A percentile compares a stretch with the other conserved stretches of the same genome.
These are phyloP conservation scores for Pisolithus tinctorius DNA, from an alignment of 768 basidiomycete genomes.

Conservation along the genomic window DNA sequence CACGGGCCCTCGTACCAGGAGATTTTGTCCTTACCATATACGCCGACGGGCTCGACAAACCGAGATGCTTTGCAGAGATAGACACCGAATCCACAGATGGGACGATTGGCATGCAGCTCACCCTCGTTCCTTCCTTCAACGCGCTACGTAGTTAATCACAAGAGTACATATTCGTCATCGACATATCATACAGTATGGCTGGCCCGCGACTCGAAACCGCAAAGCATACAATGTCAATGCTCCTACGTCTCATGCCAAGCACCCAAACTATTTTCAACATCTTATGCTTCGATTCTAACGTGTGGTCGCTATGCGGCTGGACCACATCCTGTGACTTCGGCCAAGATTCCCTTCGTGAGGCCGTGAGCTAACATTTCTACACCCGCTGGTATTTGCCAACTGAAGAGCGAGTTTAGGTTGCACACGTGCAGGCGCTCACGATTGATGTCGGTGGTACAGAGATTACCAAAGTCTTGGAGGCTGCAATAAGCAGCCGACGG, in stretches of 20 bases:
- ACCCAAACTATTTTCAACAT: constrained; percentile 46
- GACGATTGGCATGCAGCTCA: constrained; percentile 46
- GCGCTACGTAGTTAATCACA: constrained; percentile 37
- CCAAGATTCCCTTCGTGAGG: constrained; percentile 23
- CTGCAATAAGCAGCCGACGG: constrained; percentile 31
- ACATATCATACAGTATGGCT: constrained; percentile 40
- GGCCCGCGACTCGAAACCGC: constrained; percentile 45
- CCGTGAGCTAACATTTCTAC: constrained; percentile 23
- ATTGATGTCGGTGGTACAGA: constrained; percentile 49
- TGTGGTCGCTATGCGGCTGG: constrained; percentile 28
- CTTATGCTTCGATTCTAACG: constrained; percentile 40
- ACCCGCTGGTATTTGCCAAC: constrained; percentile 5
- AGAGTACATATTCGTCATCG: constrained; percentile 58
- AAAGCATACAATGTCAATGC: constrained; percentile 37
- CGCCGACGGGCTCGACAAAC: constrained; percentile 43
- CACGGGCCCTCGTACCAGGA: constrained; percentile 33
- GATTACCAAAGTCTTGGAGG: constrained; percentile 34
- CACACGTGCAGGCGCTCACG: constrained; percentile 32
- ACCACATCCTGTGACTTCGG: constrained; percentile 28
- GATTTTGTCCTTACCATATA: constrained; percentile 49
- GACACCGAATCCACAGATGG: constrained; percentile 9
- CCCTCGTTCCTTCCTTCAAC: constrained; percentile 48
- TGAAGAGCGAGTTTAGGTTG: constrained; percentile 27
- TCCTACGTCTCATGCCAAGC: constrained; percentile 44
- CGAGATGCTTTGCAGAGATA: constrained; percentile 51